Evolutionary conservation across 805 yeast species (phyloP).

Genomic region (Wickerhamiella sergipiensis): DNA sequence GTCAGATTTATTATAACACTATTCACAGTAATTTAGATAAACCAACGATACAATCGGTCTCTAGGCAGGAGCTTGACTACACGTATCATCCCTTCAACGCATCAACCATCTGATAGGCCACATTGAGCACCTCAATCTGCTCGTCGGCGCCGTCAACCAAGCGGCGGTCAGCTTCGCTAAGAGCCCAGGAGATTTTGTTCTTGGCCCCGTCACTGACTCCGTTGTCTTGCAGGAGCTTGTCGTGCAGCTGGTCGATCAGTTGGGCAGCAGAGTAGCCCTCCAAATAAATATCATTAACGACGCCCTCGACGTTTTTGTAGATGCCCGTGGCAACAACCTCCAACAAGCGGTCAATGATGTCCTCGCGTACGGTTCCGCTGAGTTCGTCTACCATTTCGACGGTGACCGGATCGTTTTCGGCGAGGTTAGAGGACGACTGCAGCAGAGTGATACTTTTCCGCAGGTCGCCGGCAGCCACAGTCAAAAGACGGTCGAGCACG

Average conservation of each 20-base stretch:
- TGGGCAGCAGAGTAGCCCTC: slow-evolving; percentile 76
- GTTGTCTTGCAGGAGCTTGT: slow-evolving; percentile 44
- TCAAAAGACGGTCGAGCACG: slow-evolving; percentile 51
- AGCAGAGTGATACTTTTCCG: slow-evolving; percentile 83
- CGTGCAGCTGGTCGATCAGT: slow-evolving; percentile 58
- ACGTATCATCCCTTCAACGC: slow-evolving; percentile 5
- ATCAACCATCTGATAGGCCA: slow-evolving; percentile 38
- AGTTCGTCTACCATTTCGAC: slow-evolving; percentile 44
- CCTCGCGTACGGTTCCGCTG: slow-evolving; percentile 58
- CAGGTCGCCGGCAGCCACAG: slow-evolving; percentile 77
- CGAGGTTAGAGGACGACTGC: slow-evolving; percentile 49
- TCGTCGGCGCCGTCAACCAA: slow-evolving; percentile 82
- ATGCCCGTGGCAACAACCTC: slow-evolving; percentile 24
- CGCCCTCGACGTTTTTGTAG: slow-evolving; percentile 17
- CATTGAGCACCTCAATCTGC: slow-evolving; percentile 62
- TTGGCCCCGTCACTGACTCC: slow-evolving; percentile 39
- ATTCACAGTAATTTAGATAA: no score
- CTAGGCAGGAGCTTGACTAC: no score
- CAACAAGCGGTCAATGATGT: slow-evolving; percentile 31
- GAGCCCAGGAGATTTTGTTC: slow-evolving; percentile 43
- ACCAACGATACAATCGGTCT: no score
- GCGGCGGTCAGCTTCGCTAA: slow-evolving; percentile 64
- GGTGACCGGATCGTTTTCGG: slow-evolving; percentile 34
- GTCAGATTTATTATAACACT: no score
- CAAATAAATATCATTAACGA: slow-evolving; percentile 39